A percentile compares a stretch with the other conserved stretches of the same genome.
These are phyloP conservation scores for Hsuehochloa calcarea DNA, from an alignment of 176 grass and related monocot species.

Conservation along the genomic window DNA sequence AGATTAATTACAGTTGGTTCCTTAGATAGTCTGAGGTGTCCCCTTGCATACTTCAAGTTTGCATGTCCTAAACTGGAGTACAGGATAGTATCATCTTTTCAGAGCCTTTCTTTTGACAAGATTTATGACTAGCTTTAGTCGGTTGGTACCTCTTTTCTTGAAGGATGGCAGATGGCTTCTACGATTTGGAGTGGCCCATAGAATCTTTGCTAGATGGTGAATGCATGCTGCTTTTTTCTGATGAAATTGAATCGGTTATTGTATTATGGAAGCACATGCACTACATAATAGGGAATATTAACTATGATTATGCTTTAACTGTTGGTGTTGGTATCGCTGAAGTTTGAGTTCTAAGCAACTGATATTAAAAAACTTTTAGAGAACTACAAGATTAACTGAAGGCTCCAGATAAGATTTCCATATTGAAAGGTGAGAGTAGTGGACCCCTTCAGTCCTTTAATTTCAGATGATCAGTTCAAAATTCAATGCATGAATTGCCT, in stretches of 20 bases:
- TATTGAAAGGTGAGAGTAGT: background rate
- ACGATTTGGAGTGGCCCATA: slow-evolving; percentile 36
- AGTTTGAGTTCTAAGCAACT: slow-evolving; percentile 39
- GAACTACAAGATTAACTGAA: slow-evolving; percentile 5
- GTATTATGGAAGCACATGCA: slow-evolving; percentile 14
- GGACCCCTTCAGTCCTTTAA: slow-evolving; percentile 1
- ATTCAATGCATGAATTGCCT: background rate
- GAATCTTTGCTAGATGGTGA: slow-evolving; percentile 35
- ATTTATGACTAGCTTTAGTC: slow-evolving; percentile 18
- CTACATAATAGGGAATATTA: background rate
- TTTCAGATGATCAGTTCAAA: background rate
- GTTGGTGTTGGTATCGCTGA: slow-evolving; percentile 7
- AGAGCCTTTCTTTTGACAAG: background rate
- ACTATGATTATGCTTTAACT: slow-evolving; percentile 26
- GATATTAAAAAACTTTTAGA: background rate
- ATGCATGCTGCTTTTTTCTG: slow-evolving; percentile 7
- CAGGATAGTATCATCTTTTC: slow-evolving; percentile 19
- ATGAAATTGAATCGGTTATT: slow-evolving; percentile 20
- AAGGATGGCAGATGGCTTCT: slow-evolving; percentile 37
- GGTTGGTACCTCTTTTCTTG: slow-evolving; percentile 22
- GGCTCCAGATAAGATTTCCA: slow-evolving; percentile 13
- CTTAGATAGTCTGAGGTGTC: background rate
- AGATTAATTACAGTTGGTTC: slow-evolving; percentile 12
- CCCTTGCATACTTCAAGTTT: slow-evolving; percentile 9
- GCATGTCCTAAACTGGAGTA: slow-evolving; percentile 4